Conservation (phyloP, 805 yeast species). For the Pichia scutulata region DNA sequence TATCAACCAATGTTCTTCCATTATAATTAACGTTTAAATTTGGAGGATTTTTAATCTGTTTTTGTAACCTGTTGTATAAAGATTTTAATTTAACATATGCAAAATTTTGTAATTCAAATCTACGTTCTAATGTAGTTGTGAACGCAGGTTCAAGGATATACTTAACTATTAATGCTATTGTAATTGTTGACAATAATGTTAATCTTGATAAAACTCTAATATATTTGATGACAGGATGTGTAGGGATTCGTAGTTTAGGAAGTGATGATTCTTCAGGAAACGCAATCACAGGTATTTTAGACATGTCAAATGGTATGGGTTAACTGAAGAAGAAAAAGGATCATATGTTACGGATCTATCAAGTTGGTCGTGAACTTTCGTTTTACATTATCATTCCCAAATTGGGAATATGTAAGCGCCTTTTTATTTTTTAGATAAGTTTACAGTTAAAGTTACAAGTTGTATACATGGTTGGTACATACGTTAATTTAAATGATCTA, state of each 20-base stretch:
- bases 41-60: conserved; percentile 29
- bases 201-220: conserved; percentile 26
- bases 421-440: too few relatives aligned
- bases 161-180: conserved; percentile 27
- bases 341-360: too few relatives aligned
- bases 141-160: conserved; percentile 35
- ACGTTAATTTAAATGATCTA: conserved; percentile 1
- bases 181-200: conserved; percentile 29
- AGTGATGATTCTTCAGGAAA: conserved; percentile 27
- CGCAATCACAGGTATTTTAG: conserved; percentile 21
- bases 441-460: neutral
- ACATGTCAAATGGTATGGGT: neutral
- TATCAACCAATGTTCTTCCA: conserved; percentile 31
- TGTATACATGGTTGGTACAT: too few relatives aligned
- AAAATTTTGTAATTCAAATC: conserved; percentile 28
- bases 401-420: neutral
- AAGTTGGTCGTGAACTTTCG: neutral
- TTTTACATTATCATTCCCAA: neutral
- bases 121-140: conserved; percentile 31
- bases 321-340: too few relatives aligned
- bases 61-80: conserved; percentile 23
- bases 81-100: conserved; percentile 24
- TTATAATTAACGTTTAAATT: conserved; percentile 36
- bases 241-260: neutral
- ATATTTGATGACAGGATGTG: conserved; percentile 22